Evolutionary conservation across 192 early-diverging fungal genomes (phyloP).

Genomic region (Pecoramyces ruminantium): DNA sequence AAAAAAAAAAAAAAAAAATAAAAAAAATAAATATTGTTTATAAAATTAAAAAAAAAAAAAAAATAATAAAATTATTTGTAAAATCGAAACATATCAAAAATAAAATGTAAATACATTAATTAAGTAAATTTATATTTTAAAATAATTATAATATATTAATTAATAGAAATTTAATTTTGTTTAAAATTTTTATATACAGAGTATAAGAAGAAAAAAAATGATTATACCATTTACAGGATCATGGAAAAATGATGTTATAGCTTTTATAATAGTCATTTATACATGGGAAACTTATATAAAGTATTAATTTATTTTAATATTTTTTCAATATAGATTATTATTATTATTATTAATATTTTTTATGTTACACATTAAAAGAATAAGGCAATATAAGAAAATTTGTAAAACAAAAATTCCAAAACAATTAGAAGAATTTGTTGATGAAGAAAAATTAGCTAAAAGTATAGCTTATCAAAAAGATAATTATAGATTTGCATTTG

Average conservation of each 20-base stretch:
- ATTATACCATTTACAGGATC: background rate
- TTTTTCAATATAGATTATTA: no score
- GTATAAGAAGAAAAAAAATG: no score
- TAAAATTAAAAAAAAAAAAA: no score
- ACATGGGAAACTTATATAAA: conserved; percentile 67
- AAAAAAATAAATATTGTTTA: no score
- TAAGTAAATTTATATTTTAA: no score
- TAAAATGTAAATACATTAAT: no score
- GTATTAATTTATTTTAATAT: conserved; percentile 13
- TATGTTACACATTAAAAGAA: conserved; percentile 55
- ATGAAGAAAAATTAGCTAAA: conserved; percentile 61
- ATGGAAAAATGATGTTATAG: background rate
- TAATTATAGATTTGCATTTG: conserved; percentile 61
- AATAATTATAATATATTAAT: no score
- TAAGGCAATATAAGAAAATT: conserved; percentile 8
- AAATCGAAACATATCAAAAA: no score
- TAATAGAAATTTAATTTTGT: no score
- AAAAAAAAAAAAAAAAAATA: no score
- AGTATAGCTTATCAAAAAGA: conserved; percentile 73
- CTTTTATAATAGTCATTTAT: conserved; percentile 27
- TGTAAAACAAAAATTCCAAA: conserved; percentile 26
- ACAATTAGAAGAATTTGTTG: conserved; percentile 46
- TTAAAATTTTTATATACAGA: no score
- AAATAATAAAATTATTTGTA: no score
- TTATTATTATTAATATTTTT: background rate